Evolutionary conservation across 495 filamentous ascomycete species (phyloP).

Genomic region (Tuber microsphaerosporum): DNA sequence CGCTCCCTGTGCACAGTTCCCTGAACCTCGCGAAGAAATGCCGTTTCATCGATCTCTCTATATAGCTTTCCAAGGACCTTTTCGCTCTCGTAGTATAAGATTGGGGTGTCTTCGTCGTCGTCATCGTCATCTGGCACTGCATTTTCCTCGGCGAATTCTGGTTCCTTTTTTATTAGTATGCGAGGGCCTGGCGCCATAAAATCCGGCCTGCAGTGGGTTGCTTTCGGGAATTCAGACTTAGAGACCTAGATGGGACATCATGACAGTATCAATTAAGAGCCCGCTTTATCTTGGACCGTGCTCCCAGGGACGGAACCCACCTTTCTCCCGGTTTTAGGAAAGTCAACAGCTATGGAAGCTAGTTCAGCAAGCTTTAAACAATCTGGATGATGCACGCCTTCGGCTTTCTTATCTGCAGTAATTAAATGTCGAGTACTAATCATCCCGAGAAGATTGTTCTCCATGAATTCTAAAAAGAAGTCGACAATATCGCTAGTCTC

Average conservation of each 20-base stretch:
- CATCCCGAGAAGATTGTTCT: conserved; percentile 62
- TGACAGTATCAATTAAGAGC: background rate
- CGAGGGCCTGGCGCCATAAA: conserved; percentile 62
- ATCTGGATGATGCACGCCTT: conserved; percentile 52
- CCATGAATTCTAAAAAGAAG: conserved; percentile 77
- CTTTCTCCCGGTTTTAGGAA: conserved; percentile 67
- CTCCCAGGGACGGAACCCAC: conserved; percentile 45
- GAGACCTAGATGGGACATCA: conserved; percentile 42
- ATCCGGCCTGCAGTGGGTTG: conserved; percentile 49
- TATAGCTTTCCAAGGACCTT: conserved; percentile 69
- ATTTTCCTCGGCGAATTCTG: conserved; percentile 43
- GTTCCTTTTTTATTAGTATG: conserved; percentile 49
- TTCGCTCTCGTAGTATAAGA: conserved; percentile 57
- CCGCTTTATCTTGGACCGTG: background rate
- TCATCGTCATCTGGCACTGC: conserved; percentile 47
- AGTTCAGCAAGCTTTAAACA: conserved; percentile 61
- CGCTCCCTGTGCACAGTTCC: conserved; percentile 25
- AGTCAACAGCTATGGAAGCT: conserved; percentile 74
- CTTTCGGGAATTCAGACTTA: conserved; percentile 45
- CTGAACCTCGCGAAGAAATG: conserved; percentile 57
- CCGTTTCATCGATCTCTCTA: conserved; percentile 63
- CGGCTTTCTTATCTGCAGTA: conserved; percentile 54
- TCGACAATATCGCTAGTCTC: conserved; percentile 57
- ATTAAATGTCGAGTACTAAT: conserved; percentile 63
- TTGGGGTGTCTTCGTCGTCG: conserved; percentile 51